phyloP scores from a whole-genome alignment of 78 protist species.

The Dictyostelium discoideum region DNA sequence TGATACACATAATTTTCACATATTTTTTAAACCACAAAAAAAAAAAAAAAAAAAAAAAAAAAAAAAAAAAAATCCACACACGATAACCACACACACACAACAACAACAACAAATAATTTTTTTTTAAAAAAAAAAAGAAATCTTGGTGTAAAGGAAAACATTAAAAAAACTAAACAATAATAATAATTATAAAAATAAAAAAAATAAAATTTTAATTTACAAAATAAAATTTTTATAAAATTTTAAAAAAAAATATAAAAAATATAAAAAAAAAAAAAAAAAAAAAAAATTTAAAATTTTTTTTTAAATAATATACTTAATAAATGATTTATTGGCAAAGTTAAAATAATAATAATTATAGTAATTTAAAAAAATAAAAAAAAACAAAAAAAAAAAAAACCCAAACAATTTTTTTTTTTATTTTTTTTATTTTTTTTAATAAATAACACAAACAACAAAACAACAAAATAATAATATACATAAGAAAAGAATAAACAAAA shows the following conservation, averaged over 20 bases:
- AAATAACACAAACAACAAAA: background rate
- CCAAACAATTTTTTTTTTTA: too few relatives aligned
- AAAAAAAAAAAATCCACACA: too few relatives aligned
- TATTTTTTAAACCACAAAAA: background rate
- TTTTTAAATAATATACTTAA: background rate
- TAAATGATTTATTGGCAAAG: background rate
- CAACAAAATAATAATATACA: background rate
- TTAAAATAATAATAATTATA: background rate
- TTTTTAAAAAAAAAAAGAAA: background rate
- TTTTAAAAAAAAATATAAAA: background rate
- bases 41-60: too few relatives aligned
- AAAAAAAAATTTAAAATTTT: background rate
- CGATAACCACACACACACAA: background rate
- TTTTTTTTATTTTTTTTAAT: background rate
- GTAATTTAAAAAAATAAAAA: background rate
- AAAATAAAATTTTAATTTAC: too few relatives aligned
- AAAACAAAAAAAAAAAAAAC: background rate
- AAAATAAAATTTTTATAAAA: too few relatives aligned
- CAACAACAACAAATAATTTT: too few relatives aligned
- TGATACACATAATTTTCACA: background rate
- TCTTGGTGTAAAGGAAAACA: background rate
- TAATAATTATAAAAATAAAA: too few relatives aligned
- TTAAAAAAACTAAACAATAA: background rate
- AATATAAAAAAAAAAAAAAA: background rate
- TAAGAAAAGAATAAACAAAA: background rate